A percentile compares a stretch with the other conserved stretches of the same genome.
Conservation (phyloP, 1,139 yeast species). For the Debaryomycetaceae sp. region DNA sequence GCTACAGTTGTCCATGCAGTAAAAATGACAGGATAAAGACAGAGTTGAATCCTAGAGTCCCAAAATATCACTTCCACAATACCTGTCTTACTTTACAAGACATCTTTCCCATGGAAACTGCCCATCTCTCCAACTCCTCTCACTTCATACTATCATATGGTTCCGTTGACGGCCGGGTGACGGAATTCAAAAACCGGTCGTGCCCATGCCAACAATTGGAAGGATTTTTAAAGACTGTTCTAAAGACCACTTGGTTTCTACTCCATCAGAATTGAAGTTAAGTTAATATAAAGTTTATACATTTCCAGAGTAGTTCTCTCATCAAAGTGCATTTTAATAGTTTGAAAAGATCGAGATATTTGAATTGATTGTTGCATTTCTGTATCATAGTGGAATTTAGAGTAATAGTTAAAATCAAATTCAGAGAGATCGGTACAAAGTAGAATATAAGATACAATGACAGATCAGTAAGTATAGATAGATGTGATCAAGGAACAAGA, state of each 20-base stretch:
- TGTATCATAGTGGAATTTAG: not conserved
- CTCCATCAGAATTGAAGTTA: not conserved
- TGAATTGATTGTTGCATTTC: not conserved
- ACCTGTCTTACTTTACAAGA: too few species aligned
- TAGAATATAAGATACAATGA: conserved; percentile 2
- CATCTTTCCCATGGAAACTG: too few species aligned
- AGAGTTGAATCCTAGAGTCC: too few species aligned
- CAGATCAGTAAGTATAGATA: conserved; percentile 8
- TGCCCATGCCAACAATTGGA: not conserved
- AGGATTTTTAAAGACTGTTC: not conserved
- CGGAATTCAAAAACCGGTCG: not conserved
- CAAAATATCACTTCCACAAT: too few species aligned
- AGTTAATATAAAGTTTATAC: not conserved
- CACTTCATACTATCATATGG: too few species aligned
- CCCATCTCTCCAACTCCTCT: too few species aligned
- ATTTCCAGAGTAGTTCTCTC: not conserved
- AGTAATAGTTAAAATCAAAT: not conserved
- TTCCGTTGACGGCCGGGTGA: not conserved
- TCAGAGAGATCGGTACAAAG: not conserved
- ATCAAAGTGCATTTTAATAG: not conserved
- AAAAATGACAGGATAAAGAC: too few species aligned
- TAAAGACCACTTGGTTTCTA: not conserved
- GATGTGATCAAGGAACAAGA: too few species aligned
- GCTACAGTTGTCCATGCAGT: too few species aligned
- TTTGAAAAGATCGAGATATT: not conserved